Base-by-base conservation (phyloP, 305 asterid species). In the Fraxinus albicans region DNA sequence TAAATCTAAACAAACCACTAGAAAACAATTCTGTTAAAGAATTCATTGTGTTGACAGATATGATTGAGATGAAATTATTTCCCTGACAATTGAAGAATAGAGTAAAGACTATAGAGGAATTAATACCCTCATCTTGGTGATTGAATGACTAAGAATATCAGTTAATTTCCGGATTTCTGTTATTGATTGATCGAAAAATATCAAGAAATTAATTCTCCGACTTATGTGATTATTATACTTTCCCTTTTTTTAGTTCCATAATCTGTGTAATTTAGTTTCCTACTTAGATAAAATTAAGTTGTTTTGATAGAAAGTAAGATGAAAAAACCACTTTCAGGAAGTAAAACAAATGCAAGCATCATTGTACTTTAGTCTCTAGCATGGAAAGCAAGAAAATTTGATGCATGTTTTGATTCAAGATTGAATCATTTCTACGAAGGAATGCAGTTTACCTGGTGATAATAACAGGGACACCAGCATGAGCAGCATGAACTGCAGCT, bases 401-500 rank as follows among this genome's bases (percentile, higher is more conserved):
- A 21, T 1, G 73, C 73, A n/a, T 81, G 53, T 35, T 9, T 4
- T 53, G 69, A 73, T 73, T 17, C 77, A 79, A 75, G 25, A 13
- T 25, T 38, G 79, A 27, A 67, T 9, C n/a, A 29, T 73, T 10
- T 74, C 79, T 76, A 80, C 27, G 27, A 12, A 74, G 65, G 23
- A 84, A 80, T 44, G 80, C 36, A 29, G 74, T 60, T 69, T 92
- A 92, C 96, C 92, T 92, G 77, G 96, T 79, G 73, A 92, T 85
- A 79, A 92, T 85, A 65, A 92, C 96, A 25, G 96, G 94, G 25
- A 91, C 88, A 69, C 94, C 96, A 55, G 91, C 34, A 69, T 92
- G 90, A 2, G 96, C 88, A 17, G 94, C 93, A 12, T 72, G 85
- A 60, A 89, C 60, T 21, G 96, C 92, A 47, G 94, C 94, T 84